phyloP scores from a whole-genome alignment of 306 rosid species.

The Castanea mollissima region DNA sequence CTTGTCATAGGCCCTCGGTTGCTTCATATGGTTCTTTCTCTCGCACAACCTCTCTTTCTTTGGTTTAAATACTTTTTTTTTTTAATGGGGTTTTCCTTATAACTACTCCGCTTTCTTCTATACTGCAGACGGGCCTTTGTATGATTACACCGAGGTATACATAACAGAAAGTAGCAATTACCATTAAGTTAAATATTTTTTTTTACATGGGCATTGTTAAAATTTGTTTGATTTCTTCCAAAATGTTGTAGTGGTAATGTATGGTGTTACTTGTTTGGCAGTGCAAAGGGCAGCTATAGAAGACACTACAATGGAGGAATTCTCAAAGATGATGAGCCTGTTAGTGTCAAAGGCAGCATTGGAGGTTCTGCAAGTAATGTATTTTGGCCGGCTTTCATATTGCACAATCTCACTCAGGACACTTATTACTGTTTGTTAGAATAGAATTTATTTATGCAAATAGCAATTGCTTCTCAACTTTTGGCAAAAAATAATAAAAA shows the following conservation, averaged over 20 bases:
- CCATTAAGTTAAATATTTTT: not conserved
- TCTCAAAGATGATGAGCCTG: constrained; percentile 20
- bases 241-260: not conserved
- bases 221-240: not conserved
- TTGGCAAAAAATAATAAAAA: no score
- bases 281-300: constrained; percentile 63
- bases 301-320: constrained; percentile 72
- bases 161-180: not conserved
- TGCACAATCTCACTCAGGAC: constrained; percentile 49
- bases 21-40: constrained; percentile 50
- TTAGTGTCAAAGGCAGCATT: not conserved
- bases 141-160: constrained; percentile 68
- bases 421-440: constrained; percentile 70
- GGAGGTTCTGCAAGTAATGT: not conserved
- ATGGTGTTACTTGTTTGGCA: constrained; percentile 12
- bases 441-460: constrained; percentile 10
- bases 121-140: constrained; percentile 76
- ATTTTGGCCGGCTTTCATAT: constrained; percentile 40
- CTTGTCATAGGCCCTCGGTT: constrained; percentile 30
- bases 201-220: no score
- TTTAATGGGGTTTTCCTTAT: not conserved
- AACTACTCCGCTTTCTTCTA: not conserved
- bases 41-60: not conserved
- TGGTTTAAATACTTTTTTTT: not conserved
- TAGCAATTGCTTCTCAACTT: not conserved